Evolutionary conservation across 2,329 filamentous ascomycete genomes (phyloP), one percentile per base, ranked within the genome.

Genomic region (Chrysosporium keratinophilum): DNA sequence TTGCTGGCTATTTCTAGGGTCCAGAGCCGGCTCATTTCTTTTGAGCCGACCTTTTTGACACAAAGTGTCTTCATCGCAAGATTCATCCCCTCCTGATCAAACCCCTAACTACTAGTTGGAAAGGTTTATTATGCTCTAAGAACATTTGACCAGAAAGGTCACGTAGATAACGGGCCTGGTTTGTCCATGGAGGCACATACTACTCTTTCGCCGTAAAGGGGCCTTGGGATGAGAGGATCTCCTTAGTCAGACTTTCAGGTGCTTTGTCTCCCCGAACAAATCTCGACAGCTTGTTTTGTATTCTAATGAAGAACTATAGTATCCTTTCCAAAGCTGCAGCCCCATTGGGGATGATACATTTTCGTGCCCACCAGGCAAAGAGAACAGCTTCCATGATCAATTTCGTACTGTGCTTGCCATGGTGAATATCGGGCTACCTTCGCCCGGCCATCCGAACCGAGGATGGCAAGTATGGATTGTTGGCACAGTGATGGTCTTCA

Each of bases 381-480:
- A 31, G 15, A n/a, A 31, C 6, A 37, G 28, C 23, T 37, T 42
- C 23, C 10, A 42, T 51, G 49, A 6, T 17, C 31, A 28, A 10
- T 20, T n/a, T 12, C 5, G 7, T 17, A 51, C 49, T n/a, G 15
- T 37, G 20, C 15, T 28, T 42, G 53, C 41, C 33, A 56, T 56
- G 54, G 39, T 43, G 14, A 53, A 56, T 19, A 53, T 56, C 19
- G 54, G 50, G 40, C 20, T 53, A 9, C 44, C 57, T 34, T 58
- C 56, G 33, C 54, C 55, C 7, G 56, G 49, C 2, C 49, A 54
- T 52, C 59, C 60, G 3, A 61, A 57, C 49, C 54, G 60, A 51
- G 60, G 61, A 33, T 61, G 58, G 56, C 54, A 60, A 2, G 20
- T 61, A 45, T 62, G 60, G 59, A 55, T 61, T 34, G 54, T 57